These are phyloP conservation scores for Botryotinia narcissicola DNA, from an alignment of 2,329 filamentous ascomycete species.

Conservation along the genomic window DNA sequence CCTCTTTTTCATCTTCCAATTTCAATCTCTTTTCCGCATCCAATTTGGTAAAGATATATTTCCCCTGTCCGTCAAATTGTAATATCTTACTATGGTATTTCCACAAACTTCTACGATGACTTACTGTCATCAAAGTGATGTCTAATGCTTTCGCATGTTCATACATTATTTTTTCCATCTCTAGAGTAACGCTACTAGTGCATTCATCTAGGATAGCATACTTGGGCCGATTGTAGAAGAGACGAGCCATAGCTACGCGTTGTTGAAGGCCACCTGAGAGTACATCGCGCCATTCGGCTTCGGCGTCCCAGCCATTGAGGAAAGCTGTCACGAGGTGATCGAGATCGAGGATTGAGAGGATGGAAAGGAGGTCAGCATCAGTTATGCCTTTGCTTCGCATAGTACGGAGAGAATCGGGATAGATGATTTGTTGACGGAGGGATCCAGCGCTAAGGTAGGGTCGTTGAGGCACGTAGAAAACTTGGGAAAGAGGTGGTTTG, in stretches of 20 bases:
- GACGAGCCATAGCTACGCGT: conserved; percentile 90
- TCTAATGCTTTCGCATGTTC: conserved; percentile 88
- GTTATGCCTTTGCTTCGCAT: conserved; percentile 84
- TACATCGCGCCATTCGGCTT: conserved; percentile 95
- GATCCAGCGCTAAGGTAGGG: conserved; percentile 90
- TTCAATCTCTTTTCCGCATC: conserved; percentile 83
- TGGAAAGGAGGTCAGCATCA: conserved; percentile 73
- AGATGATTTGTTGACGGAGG: conserved; percentile 94
- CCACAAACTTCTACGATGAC: conserved; percentile 87
- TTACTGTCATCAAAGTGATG: conserved; percentile 96
- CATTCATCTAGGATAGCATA: conserved; percentile 98
- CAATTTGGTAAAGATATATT: conserved; percentile 83
- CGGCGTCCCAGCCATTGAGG: conserved; percentile 79
- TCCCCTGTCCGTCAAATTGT: conserved; percentile 93
- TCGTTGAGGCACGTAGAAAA: conserved; percentile 97
- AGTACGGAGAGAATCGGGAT: conserved; percentile 82
- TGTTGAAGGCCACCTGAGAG: conserved; percentile 91
- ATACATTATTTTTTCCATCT: conserved; percentile 95
- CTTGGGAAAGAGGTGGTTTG: conserved; percentile 87
- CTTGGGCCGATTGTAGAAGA: conserved; percentile 89
- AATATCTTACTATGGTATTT: conserved; percentile 93
- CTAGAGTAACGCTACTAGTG: conserved; percentile 89
- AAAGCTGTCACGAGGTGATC: conserved; percentile 78
- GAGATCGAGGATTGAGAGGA: conserved; percentile 78
- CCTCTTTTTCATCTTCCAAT: conserved; percentile 95